Evolutionary conservation across 257 asterid species (phyloP), one percentile per base, ranked within the genome.

Genomic region (Rubia yunnanensis): DNA sequence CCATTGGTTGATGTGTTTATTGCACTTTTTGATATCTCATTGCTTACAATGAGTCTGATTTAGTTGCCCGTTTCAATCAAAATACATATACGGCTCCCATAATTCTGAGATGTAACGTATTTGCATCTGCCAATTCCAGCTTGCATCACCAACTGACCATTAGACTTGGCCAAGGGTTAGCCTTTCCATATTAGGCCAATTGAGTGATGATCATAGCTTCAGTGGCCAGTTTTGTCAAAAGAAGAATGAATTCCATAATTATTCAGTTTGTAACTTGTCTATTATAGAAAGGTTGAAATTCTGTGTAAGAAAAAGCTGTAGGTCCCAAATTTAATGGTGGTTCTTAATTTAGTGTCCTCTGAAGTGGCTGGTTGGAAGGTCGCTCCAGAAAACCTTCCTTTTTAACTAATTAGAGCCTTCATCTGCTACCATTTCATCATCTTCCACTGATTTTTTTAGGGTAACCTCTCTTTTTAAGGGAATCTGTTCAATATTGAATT

Each of bases 241-340:
- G 8, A 18, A 31, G 44, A 59, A 59, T 20, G 10, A 59, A 28
- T 59, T 27, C 54, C 56, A 44, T 17, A 14, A 44, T 44, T 44
- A 44, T 62, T 61, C 55, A 9, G 15, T 50, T 69, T 69, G 67
- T 69, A 28, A 52, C 10, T 50, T 18, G 18, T 48, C 27, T 39
- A 5, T 61, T 18, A 6, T 56, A 10, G 15, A 15, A 32, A 34
- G 17, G 7, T 23, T 46, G 61, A 24, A 58, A 53, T 58, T 58
- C 23, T 28, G n/a, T 7, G 5, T n/a, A n/a, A n/a, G n/a, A 20
- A 49, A 20, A 58, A 58, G 23, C 14, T 24, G 56, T 70, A 48
- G 68, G 67, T 49, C 67, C 67, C 73, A 27, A 48, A 32, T 5
- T 56, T 49, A 30, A 30, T 44, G 24, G 62, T 60, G 63, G 54